Base-by-base conservation (phyloP, 208 protist species). In the Lotmaria passim region DNA sequence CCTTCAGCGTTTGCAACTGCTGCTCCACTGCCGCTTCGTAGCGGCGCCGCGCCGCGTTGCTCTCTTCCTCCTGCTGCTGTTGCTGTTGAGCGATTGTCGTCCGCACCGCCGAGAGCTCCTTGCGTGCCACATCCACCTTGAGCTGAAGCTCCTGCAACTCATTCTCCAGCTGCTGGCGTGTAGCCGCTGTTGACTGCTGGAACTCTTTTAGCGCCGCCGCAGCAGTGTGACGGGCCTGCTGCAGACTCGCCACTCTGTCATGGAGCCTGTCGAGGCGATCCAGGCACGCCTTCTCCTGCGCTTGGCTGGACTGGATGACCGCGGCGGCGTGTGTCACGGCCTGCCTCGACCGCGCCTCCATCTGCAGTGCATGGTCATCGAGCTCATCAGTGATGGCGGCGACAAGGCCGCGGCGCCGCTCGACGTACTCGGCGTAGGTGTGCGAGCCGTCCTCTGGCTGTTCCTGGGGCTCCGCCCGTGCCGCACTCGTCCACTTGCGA, bases 341-440 rank as follows among this genome's bases (percentile, higher is more conserved):
- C 31, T 48, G 15, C 12, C 41, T 15, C 33, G 59, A 59, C 39
- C 44, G 39, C 50, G 52, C 60, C 60, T 67, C 61, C 69, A 69
- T 61, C 28, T 28, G 19, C 10, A 34, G 14, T 21, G 41, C 44
- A 39, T 75, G 44, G 12, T 56, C 52, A 28, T 75, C 69, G 7
- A 69, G n/a, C 21, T 39, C 58, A 46, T 59, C 56, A 6, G 19
- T 3, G 39, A 73, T 62, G 23, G 2, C 19, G 8, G 5, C 5
- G 12, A 73, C 28, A 7, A 73, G 57, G 21, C 28, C 47, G 26
- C 53, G 33, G 7, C 68, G 58, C 17, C 47, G 48, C 34, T 50
- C 57, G 0, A 31, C 14, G 28, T 71, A 71, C 26, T 73, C 68
- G 7, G 44, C 58, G 26, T 61, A 73, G 38, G 57, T 60, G 50